Base-by-base conservation (phyloP, 805 yeast genomes). In the Clavispora carvajalis region DNA sequence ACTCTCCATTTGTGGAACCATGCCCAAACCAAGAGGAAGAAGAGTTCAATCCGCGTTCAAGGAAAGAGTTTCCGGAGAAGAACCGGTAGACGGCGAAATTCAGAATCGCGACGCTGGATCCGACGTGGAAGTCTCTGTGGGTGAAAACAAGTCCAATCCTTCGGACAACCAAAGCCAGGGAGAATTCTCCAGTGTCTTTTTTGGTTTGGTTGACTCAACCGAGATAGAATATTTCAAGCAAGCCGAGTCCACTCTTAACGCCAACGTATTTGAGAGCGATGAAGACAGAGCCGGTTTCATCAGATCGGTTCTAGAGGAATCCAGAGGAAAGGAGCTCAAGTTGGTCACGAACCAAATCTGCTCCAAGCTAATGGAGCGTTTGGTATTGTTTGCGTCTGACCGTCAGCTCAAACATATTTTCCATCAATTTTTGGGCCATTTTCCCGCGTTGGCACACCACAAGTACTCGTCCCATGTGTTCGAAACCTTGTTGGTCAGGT, bases 401-500 rank as follows among this genome's bases (percentile, higher is more conserved):
- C 67, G 62, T 10, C 95, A 88, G 58, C 61, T 88, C 44, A 80
- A 80, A 51, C 67, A 69, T 23, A 57, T 90, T 0, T 85, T 82
- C 60, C 73, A 71, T 44, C 77, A 81, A 1, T 85, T 89, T 54
- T 70, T 70, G 31, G 87, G 85, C n/a, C 84, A 84, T 48, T 83
- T 86, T 51, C 77, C 74, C n/a, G 77, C 82, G 16, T 69, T 90
- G 48, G 76, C 93, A 3, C 80, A 80, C 51, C 97, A 93, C 55
- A 89, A 90, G 58, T 91, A 88, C 57, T 80, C 96, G 1, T 90
- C 97, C 1, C 99, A 93, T 61, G 95, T 95, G 45, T 69, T 89
- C 39, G 98, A 91, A 60, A 86, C 98, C 0, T 69, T 89, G 26
- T 61, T 91, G 22, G 85, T 84, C 22, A 71, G 91, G 58, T 61